phyloP scores from a whole-genome alignment of 176 grass and related monocot species.

The Alopecurus myosuroides region DNA sequence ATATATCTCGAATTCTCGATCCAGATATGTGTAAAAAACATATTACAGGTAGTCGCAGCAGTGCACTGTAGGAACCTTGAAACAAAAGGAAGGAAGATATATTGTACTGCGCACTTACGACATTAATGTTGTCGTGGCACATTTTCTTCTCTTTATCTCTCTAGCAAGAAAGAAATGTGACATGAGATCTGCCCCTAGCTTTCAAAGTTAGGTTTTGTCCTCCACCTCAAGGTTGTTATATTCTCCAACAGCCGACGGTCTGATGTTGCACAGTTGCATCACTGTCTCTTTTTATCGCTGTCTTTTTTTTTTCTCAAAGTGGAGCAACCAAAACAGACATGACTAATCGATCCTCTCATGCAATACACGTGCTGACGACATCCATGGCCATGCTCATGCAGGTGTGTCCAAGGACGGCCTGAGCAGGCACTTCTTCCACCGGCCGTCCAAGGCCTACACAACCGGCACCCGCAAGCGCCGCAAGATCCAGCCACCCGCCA shows the following conservation, averaged over 20 bases:
- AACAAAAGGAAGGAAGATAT: background rate
- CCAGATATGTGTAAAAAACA: background rate
- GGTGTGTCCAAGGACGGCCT: slow-evolving; percentile 85
- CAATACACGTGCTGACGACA: slow-evolving; percentile 23
- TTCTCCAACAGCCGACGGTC: slow-evolving; percentile 38
- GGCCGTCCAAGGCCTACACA: slow-evolving; percentile 93
- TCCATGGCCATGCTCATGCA: slow-evolving; percentile 30
- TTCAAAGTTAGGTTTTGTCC: slow-evolving; percentile 70
- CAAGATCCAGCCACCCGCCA: slow-evolving; percentile 56
- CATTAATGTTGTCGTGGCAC: slow-evolving; percentile 23
- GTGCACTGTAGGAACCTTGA: slow-evolving; percentile 1
- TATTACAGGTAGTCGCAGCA: background rate
- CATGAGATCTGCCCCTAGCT: slow-evolving; percentile 38
- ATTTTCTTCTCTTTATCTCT: slow-evolving; percentile 13
- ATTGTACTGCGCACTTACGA: background rate
- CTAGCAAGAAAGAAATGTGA: slow-evolving; percentile 22
- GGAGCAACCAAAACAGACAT: slow-evolving; percentile 24
- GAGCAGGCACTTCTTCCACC: slow-evolving; percentile 90
- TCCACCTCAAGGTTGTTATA: slow-evolving; percentile 53
- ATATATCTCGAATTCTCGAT: too few species aligned
- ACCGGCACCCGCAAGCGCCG: slow-evolving; percentile 90
- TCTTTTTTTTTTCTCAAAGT: slow-evolving; percentile 7
- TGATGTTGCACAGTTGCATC: slow-evolving; percentile 31
- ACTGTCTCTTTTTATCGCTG: background rate
- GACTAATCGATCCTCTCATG: background rate